Percentiles rank a stretch among this genome's conserved stretches.
These are phyloP conservation scores for Yamadazyma atlantica DNA, from an alignment of 1,139 yeast species.

Conservation along the genomic window DNA sequence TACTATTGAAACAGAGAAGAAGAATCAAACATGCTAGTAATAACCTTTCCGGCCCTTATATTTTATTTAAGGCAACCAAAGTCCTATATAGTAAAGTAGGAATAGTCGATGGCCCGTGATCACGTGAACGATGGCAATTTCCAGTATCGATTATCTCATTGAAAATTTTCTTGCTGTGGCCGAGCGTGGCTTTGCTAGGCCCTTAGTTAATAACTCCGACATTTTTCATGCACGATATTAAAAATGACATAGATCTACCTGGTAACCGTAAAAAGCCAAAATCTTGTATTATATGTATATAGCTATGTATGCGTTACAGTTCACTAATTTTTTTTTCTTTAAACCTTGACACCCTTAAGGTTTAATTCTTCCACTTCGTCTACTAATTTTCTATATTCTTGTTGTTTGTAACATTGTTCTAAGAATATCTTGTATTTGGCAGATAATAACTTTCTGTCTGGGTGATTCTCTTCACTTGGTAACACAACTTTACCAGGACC, in stretches of 20 bases:
- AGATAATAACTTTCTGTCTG: slow-evolving; percentile 68
- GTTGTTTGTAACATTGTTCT: slow-evolving; percentile 84
- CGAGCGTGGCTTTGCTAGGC: no score
- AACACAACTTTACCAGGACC: slow-evolving; percentile 77
- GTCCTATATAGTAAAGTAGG: no score
- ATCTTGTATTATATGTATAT: slow-evolving; percentile 2
- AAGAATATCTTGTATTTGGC: slow-evolving; percentile 83
- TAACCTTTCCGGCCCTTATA: neutral
- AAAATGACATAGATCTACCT: neutral
- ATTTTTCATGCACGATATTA: no score
- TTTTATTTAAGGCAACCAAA: no score
- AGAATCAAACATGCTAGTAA: no score
- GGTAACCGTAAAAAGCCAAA: neutral
- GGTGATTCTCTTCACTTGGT: slow-evolving; percentile 57
- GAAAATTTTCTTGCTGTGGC: slow-evolving; percentile 2
- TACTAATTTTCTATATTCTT: slow-evolving; percentile 68
- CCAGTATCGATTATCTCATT: slow-evolving; percentile 2
- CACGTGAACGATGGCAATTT: slow-evolving; percentile 4
- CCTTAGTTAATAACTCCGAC: no score
- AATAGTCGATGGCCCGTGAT: neutral
- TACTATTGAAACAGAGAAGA: neutral
- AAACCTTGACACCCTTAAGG: slow-evolving; percentile 6
- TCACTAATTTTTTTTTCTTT: no score
- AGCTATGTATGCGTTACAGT: no score
- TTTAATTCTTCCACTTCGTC: slow-evolving; percentile 51